phyloP scores from a whole-genome alignment of 805 yeast species.

The Schwanniomyces yamadae region DNA sequence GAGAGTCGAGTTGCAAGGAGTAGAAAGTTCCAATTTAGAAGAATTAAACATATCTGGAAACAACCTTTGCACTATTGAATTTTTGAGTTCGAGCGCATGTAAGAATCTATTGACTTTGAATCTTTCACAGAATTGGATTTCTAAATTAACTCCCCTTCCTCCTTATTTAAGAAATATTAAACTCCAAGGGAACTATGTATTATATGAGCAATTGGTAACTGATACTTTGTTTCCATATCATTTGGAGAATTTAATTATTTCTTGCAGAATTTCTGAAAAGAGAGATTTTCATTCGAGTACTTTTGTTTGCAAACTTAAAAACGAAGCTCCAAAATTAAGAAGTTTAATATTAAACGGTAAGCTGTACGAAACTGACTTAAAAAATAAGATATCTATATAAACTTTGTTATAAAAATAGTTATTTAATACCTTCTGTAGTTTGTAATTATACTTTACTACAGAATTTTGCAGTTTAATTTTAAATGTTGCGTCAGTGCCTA shows the following conservation, averaged over 20 bases:
- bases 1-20: background rate
- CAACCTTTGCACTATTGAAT: conserved; percentile 13
- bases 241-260: conserved; percentile 12
- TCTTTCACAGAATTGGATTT: conserved; percentile 23
- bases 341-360: background rate
- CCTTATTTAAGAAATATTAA: conserved; percentile 12
- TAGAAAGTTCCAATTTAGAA: conserved; percentile 6
- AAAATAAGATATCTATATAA: too few relatives aligned
- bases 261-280: too few relatives aligned
- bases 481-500: too few relatives aligned
- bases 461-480: too few relatives aligned
- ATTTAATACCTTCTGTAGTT: too few relatives aligned
- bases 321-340: background rate
- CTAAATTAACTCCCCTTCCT: conserved; percentile 15
- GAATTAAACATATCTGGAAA: conserved; percentile 25
- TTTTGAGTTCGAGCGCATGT: conserved; percentile 9
- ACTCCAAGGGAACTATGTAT: conserved; percentile 22
- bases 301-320: background rate
- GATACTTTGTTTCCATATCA: conserved; percentile 10
- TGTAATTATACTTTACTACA: too few relatives aligned
- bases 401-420: too few relatives aligned
- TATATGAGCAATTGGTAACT: conserved; percentile 4
- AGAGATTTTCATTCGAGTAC: background rate
- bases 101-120: conserved; percentile 16
- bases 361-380: too few relatives aligned